A percentile compares a stretch with the other conserved stretches of the same genome.
These are phyloP conservation scores for Lactarius hengduanensis DNA, from an alignment of 768 basidiomycete species.

Conservation along the genomic window DNA sequence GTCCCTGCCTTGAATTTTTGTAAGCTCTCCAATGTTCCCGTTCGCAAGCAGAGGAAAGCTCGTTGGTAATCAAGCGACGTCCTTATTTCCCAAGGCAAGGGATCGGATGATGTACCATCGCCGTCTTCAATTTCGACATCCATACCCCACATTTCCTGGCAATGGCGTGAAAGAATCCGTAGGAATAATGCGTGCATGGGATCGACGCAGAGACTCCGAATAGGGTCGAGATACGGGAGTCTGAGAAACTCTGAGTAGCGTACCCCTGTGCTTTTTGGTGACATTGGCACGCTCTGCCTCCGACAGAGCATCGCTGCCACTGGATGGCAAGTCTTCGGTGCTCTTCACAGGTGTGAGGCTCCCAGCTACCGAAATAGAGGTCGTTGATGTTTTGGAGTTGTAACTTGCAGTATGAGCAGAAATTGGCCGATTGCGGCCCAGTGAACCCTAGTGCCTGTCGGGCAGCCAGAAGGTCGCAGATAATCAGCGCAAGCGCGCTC, in stretches of 20 bases:
- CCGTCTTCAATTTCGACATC: background rate
- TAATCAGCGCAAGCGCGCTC: constrained; percentile 1
- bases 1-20: background rate
- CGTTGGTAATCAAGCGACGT: background rate
- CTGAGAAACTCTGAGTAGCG: constrained; percentile 30
- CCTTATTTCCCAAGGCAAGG: background rate
- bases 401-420: too few species aligned
- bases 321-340: constrained; percentile 13
- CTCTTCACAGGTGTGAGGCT: background rate
- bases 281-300: constrained; percentile 14
- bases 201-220: constrained; percentile 26
- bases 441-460: too few species aligned
- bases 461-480: background rate
- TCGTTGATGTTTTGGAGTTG: too few species aligned
- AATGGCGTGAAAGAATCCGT: constrained; percentile 23
- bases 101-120: background rate
- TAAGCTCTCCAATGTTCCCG: background rate
- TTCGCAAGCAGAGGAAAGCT: background rate
- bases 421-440: too few species aligned
- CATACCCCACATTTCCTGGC: constrained; percentile 16
- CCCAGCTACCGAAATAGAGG: too few species aligned
- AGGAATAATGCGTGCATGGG: constrained; percentile 32
- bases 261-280: constrained; percentile 29
- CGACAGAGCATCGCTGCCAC: constrained; percentile 29
- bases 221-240: constrained; percentile 28